These are phyloP conservation scores for Omphalotus olearius DNA, from an alignment of 1,284 basidiomycete genomes.

Conservation along the genomic window DNA sequence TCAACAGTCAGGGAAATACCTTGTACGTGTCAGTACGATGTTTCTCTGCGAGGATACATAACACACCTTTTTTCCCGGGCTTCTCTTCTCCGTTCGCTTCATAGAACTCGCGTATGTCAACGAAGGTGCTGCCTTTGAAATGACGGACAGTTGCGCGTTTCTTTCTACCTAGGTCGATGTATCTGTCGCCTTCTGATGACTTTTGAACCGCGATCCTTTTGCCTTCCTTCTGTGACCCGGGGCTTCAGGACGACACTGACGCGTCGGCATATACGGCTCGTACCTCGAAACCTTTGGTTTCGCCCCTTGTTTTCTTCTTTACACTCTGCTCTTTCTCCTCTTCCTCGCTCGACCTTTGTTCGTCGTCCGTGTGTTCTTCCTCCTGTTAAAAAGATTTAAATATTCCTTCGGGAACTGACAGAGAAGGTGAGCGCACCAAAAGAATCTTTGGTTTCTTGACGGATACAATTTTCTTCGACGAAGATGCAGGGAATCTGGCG, in stretches of 20 bases:
- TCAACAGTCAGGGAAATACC: conserved; percentile 71
- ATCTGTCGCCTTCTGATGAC: conserved; percentile 53
- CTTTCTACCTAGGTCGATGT: conserved; percentile 66
- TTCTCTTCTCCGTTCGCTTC: conserved; percentile 60
- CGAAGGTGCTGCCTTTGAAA: conserved; percentile 62
- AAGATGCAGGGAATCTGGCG: not conserved
- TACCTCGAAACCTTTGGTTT: not conserved
- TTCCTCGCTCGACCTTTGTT: conserved; percentile 7
- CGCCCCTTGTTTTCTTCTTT: not conserved
- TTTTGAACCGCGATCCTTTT: conserved; percentile 15
- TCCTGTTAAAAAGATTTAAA: not conserved
- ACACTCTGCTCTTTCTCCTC: conserved; percentile 2
- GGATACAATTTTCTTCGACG: not conserved
- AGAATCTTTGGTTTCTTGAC: conserved; percentile 15
- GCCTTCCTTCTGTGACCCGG: not conserved
- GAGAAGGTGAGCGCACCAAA: not conserved
- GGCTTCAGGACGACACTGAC: not conserved
- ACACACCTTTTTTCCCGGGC: conserved; percentile 63
- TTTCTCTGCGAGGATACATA: too few species aligned
- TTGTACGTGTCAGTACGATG: not conserved
- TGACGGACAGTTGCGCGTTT: conserved; percentile 60
- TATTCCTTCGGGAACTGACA: not conserved
- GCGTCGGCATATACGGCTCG: not conserved
- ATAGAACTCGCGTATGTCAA: conserved; percentile 83
- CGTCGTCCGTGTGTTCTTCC: not conserved